A percentile compares a stretch with the other conserved stretches of the same genome.
phyloP scores from a whole-genome alignment of 2,329 filamentous ascomycete genomes.

The Aureobasidium sp. region DNA sequence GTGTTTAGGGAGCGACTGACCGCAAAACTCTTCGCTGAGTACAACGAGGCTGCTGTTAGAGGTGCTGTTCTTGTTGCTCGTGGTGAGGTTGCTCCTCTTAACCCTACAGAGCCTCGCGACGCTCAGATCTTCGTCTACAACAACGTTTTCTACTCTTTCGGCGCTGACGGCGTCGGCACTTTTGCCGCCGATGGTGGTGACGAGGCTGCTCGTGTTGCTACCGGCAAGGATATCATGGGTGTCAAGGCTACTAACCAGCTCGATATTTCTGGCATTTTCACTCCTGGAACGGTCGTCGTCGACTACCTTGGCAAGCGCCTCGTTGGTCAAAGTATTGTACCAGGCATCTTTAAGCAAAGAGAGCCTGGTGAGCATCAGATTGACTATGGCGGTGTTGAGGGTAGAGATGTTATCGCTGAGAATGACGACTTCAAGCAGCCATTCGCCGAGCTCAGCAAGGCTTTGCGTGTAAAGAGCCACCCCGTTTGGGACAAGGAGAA shows the following conservation, averaged over 20 bases:
- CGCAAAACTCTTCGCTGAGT: constrained; percentile 95
- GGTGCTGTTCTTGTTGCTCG: constrained; percentile 87
- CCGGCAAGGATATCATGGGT: constrained; percentile 91
- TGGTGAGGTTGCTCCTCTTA: constrained; percentile 86
- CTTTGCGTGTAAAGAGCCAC: constrained; percentile 87
- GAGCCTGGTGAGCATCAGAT: constrained; percentile 98
- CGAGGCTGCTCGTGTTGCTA: constrained; percentile 90
- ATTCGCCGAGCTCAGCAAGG: constrained; percentile 86
- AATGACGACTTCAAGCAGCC: constrained; percentile 77
- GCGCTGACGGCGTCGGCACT: constrained; percentile 92
- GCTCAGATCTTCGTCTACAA: constrained; percentile 99
- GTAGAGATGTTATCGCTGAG: constrained; percentile 87
- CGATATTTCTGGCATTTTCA: constrained; percentile 90
- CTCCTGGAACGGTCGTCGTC: constrained; percentile 89
- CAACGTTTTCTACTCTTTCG: constrained; percentile 99
- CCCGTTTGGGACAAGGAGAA: constrained; percentile 96
- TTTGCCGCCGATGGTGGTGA: constrained; percentile 95
- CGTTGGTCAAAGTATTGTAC: constrained; percentile 95
- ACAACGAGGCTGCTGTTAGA: constrained; percentile 87
- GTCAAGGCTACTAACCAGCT: constrained; percentile 95
- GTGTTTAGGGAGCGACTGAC: constrained; percentile 92
- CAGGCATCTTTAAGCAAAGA: constrained; percentile 97
- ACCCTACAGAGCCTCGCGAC: constrained; percentile 85
- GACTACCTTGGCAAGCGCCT: constrained; percentile 97
- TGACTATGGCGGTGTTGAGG: constrained; percentile 95